Evolutionary conservation across 129 eudicot species (phyloP), one percentile per base, ranked within the genome.

Genomic region (Calendula officinalis): DNA sequence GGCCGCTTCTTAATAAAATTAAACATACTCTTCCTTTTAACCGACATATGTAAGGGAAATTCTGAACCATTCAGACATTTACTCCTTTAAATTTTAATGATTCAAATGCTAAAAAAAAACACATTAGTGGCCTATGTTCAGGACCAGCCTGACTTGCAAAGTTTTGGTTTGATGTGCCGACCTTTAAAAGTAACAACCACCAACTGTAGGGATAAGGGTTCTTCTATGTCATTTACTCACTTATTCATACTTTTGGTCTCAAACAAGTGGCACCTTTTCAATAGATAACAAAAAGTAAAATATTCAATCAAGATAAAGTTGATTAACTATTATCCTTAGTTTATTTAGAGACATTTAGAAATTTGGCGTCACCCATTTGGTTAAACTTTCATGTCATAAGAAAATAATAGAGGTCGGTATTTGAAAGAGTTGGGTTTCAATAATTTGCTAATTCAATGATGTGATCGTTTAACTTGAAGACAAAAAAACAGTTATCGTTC

Each of bases 331-430:
- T 30, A 61, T 8, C 45, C 12, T 12, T 61, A 45, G 47, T 60
- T 41, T 60, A 16, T 2, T 22, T 22, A 22, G 30, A 22, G 15
- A 60, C 17, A 34, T 51, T 49, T 46, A 46, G 22, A 46, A 7
- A 17, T 52, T 52, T 52, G 66, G 10, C 41, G 9, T 60, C 51
- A 40, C 66, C 15, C 66, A 60, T 38, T 40, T 38, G 64, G 48
- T 59, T 59, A 59, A 59, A 60, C 49, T 40, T 60, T 15, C 65
- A 60, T 60, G 48, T 60, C 65, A 40, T 7, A 60, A 39, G 65
- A 39, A 40, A 60, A 40, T 60, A 5, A 56, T 14, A 27, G 35
- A 27, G 57, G 57, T 52, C 14, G 37, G 37, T 52, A 52, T 17
- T 52, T 52, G 10, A n/a, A 30, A 9, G 30, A 7, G 37, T 6